Evolutionary conservation across 148 eudicot species (phyloP).

Genomic region (Bassia scoparia): DNA sequence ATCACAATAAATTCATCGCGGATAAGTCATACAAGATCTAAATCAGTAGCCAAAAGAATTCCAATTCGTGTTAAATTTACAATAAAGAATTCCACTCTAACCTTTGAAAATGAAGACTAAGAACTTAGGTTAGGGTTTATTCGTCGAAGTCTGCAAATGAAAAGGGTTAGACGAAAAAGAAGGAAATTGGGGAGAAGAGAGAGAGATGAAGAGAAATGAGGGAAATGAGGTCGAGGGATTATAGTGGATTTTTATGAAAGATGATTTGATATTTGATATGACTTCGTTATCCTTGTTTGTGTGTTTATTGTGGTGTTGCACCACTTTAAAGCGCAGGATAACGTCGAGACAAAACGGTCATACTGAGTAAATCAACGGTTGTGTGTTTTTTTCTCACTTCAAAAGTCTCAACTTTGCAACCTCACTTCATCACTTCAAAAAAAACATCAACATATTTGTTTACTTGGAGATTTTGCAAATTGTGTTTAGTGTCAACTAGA

Average conservation of each 20-base stretch:
- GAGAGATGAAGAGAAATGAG: neutral
- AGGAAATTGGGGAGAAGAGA: slow-evolving; percentile 18
- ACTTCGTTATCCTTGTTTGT: slow-evolving; percentile 23
- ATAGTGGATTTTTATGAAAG: slow-evolving; percentile 22
- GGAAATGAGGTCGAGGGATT: neutral
- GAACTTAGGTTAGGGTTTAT: slow-evolving; percentile 36
- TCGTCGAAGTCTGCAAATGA: slow-evolving; percentile 21
- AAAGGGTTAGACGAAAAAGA: slow-evolving; percentile 28
- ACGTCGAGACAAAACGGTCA: slow-evolving; percentile 1
- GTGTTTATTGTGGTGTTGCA: neutral
- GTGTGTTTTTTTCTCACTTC: neutral
- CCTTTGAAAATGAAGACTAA: slow-evolving; percentile 20
- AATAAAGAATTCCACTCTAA: slow-evolving; percentile 1
- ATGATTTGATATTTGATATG: neutral
- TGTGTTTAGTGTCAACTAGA: no score
- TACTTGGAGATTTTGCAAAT: no score
- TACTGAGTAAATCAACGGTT: slow-evolving; percentile 1
- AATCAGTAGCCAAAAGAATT: neutral
- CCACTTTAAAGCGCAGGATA: neutral
- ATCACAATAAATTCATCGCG: neutral
- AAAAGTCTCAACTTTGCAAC: neutral
- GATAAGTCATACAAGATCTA: neutral
- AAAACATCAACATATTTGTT: no score
- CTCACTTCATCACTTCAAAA: neutral
- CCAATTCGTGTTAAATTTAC: neutral